These are phyloP conservation scores for Sporothrix pseudoabietina DNA, from an alignment of 2,329 filamentous ascomycete species.

Conservation along the genomic window DNA sequence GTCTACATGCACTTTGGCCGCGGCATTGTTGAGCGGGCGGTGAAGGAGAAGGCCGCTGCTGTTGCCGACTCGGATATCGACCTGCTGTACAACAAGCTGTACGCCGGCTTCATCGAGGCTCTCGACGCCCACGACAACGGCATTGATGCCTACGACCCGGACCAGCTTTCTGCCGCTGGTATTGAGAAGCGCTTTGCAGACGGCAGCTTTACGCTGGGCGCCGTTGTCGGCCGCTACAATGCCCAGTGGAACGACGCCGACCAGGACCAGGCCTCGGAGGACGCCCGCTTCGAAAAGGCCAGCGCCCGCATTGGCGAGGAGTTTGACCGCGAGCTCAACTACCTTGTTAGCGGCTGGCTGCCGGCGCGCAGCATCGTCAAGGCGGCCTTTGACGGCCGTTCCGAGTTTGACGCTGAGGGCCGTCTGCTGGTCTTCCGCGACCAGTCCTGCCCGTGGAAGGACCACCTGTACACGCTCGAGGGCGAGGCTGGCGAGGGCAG, in stretches of 20 bases:
- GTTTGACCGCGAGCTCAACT: constrained; percentile 78
- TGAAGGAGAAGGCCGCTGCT: constrained; percentile 41
- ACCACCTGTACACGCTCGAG: constrained; percentile 90
- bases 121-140: constrained; percentile 98
- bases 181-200: constrained; percentile 82
- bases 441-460: constrained; percentile 89
- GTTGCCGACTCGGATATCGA: constrained; percentile 65
- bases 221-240: constrained; percentile 79
- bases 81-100: constrained; percentile 83
- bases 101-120: constrained; percentile 91
- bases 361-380: constrained; percentile 74
- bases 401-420: constrained; percentile 60
- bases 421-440: constrained; percentile 78
- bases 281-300: constrained; percentile 75
- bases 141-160: constrained; percentile 77
- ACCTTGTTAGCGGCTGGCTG: constrained; percentile 77
- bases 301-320: constrained; percentile 85
- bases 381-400: constrained; percentile 70
- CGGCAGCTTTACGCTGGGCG: constrained; percentile 80
- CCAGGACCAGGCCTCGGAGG: constrained; percentile 72
- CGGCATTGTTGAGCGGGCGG: constrained; percentile 72
- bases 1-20: constrained; percentile 96
- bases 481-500: constrained; percentile 59
- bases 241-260: constrained; percentile 73
- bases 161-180: constrained; percentile 64